Percentiles rank a stretch among this genome's conserved stretches.
These are phyloP conservation scores for Gynandropsis gynandra DNA, from an alignment of 345 rosid species.

Conservation along the genomic window DNA sequence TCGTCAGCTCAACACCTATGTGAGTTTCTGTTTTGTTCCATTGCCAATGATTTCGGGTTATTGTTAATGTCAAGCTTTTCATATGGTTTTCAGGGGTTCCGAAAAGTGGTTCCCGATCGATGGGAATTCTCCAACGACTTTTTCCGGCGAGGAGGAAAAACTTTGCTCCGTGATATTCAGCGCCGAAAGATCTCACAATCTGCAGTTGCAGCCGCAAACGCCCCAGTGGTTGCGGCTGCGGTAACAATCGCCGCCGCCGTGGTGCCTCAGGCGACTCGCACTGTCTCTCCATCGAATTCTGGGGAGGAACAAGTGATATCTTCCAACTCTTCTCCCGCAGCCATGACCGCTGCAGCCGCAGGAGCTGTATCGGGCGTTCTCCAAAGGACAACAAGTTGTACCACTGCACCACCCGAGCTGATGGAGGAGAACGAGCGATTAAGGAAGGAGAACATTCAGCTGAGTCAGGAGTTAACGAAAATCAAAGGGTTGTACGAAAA, in stretches of 20 bases:
- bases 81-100: conserved; percentile 52
- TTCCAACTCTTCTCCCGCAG: conserved; percentile 54
- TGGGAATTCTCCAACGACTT: conserved; percentile 92
- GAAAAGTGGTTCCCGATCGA: conserved; percentile 88
- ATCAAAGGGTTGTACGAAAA: conserved; percentile 57
- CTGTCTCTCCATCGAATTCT: conserved; percentile 57
- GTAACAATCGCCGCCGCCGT: conserved; percentile 32
- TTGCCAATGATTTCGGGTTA: not conserved
- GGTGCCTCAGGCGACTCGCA: conserved; percentile 20
- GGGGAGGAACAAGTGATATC: conserved; percentile 77
- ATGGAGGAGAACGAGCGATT: conserved; percentile 75
- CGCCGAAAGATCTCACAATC: conserved; percentile 62
- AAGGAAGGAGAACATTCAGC: conserved; percentile 55
- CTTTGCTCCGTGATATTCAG: conserved; percentile 71
- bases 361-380: conserved; percentile 2
- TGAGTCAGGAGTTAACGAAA: conserved; percentile 62
- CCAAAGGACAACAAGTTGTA: conserved; percentile 51
- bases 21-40: conserved; percentile 29
- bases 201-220: conserved; percentile 10
- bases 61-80: not conserved
- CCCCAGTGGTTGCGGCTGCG: conserved; percentile 15
- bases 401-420: conserved; percentile 62
- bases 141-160: conserved; percentile 71
- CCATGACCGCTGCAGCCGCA: conserved; percentile 13
- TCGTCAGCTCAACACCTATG: conserved; percentile 94